phyloP scores from a whole-genome alignment of 768 basidiomycete genomes.

The Suillus placidus region DNA sequence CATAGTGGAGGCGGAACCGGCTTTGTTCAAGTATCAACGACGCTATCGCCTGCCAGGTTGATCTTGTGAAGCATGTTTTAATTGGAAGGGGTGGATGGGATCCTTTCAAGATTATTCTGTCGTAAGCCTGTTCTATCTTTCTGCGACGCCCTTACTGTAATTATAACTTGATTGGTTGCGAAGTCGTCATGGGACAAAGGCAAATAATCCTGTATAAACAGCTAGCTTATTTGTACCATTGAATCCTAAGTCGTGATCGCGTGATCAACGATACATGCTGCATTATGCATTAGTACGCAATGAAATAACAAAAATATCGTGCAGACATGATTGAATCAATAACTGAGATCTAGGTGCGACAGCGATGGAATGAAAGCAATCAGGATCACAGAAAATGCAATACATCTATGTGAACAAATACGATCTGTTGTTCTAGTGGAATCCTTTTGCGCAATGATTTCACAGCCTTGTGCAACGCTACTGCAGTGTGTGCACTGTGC shows the following conservation, averaged over 20 bases:
- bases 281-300: too few species aligned
- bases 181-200: neutral
- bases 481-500: too few species aligned
- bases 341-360: neutral
- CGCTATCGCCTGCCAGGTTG: conserved; percentile 8
- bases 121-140: neutral
- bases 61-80: conserved; percentile 6
- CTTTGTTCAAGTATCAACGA: conserved; percentile 1
- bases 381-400: neutral
- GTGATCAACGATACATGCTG: too few species aligned
- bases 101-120: neutral
- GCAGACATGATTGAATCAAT: too few species aligned
- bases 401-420: neutral
- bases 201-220: neutral
- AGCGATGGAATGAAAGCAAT: neutral
- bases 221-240: too few species aligned
- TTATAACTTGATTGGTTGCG: neutral
- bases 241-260: too few species aligned
- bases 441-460: too few species aligned
- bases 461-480: too few species aligned
- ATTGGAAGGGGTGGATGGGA: neutral
- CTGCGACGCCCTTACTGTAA: neutral
- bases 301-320: too few species aligned
- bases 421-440: too few species aligned
- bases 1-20: neutral